Conservation (phyloP, 441 rosid species). For the Biscutella auriculata region DNA sequence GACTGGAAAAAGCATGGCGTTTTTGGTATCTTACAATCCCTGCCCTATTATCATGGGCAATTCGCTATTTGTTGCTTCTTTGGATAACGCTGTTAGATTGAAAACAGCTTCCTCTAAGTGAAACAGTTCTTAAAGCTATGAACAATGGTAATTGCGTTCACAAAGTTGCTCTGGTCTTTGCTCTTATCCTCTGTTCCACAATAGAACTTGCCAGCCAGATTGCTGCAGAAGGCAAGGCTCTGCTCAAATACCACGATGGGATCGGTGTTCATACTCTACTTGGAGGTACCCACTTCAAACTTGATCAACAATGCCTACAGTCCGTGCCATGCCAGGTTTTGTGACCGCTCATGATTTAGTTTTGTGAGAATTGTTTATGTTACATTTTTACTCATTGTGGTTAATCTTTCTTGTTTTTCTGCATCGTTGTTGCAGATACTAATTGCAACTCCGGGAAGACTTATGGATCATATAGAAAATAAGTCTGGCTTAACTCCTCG, state of each 20-base stretch:
- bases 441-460: conserved; percentile 92
- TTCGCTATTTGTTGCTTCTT: conserved; percentile 22
- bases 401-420: neutral
- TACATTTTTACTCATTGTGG: neutral
- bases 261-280: conserved; percentile 73
- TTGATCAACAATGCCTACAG: conserved; percentile 76
- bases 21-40: conserved; percentile 51
- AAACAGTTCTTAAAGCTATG: conserved; percentile 74
- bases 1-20: conserved; percentile 84
- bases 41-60: conserved; percentile 2
- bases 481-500: conserved; percentile 64
- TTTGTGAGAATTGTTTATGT: neutral
- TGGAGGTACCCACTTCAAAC: conserved; percentile 86
- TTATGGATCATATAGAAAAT: conserved; percentile 86
- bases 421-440: conserved; percentile 44
- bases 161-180: conserved; percentile 42
- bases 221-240: conserved; percentile 85
- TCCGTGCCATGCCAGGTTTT: conserved; percentile 85
- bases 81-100: conserved; percentile 34
- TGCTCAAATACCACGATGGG: conserved; percentile 71
- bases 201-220: conserved; percentile 94
- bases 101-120: conserved; percentile 96
- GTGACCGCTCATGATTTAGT: conserved; percentile 1
- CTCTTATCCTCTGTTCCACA: conserved; percentile 84
- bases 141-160: conserved; percentile 21